Conservation (phyloP, 2,329 filamentous ascomycete genomes). For the Monosporascus sp. region DNA sequence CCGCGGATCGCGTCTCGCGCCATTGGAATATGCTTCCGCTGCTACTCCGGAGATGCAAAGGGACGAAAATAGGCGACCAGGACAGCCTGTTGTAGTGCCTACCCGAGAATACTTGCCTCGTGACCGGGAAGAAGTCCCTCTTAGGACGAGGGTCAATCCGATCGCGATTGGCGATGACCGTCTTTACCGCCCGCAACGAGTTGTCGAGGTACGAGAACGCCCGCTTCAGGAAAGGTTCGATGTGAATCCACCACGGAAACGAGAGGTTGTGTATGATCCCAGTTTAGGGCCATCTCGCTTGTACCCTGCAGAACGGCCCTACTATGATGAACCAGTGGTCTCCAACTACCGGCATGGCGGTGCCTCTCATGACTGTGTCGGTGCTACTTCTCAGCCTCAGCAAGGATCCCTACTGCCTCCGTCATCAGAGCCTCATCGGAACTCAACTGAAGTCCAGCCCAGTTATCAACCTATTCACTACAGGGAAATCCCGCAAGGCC, state of each 20-base stretch:
- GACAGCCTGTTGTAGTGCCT: slow-evolving; percentile 2
- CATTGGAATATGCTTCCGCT: slow-evolving; percentile 12
- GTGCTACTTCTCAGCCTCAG: slow-evolving; percentile 3
- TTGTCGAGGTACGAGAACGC: slow-evolving; percentile 16
- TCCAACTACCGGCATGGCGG: slow-evolving; percentile 5
- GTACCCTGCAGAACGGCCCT: neutral
- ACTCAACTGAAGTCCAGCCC: slow-evolving; percentile 1
- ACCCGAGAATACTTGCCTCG: slow-evolving; percentile 4
- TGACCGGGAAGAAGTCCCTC: neutral
- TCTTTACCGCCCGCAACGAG: slow-evolving; percentile 13
- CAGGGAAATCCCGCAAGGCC: slow-evolving; percentile 8
- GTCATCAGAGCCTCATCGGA: slow-evolving; percentile 2
- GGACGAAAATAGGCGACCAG: neutral
- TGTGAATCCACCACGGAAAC: neutral
- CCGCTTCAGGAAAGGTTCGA: neutral
- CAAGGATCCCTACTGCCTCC: slow-evolving; percentile 5
- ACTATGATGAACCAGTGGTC: neutral
- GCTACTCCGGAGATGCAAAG: neutral
- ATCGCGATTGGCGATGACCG: slow-evolving; percentile 15
- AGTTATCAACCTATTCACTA: slow-evolving; percentile 4
- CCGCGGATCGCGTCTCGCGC: slow-evolving; percentile 9
- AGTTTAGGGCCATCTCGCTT: neutral
- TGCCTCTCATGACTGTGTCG: slow-evolving; percentile 3
- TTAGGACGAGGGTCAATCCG: slow-evolving; percentile 18
- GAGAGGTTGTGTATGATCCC: neutral